Base-by-base conservation (phyloP, 768 basidiomycete species). In the Naematelia aurantialba region DNA sequence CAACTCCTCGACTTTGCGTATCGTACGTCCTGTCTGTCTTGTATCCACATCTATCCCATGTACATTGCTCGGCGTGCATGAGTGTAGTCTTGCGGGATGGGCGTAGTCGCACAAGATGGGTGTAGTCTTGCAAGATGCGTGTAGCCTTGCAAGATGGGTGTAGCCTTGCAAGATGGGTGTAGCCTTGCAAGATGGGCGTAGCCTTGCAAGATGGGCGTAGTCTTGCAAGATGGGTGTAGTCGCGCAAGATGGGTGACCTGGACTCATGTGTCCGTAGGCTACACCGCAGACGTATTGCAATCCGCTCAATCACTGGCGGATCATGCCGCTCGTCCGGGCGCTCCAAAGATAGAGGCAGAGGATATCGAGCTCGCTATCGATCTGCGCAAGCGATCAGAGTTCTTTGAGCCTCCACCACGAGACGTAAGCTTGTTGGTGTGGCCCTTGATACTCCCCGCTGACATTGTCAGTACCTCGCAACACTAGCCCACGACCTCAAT, bases 1-100 rank as follows among this genome's bases (percentile, higher is more conserved):
- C 78, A 79, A 66, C 65, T 81, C 25, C 66, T 79, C 51, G 79
- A 81, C 59, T 81, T 81, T 54, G 73, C 80, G 1, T 78, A 80
- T 61, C 78, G 80, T 80, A 19, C 53, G 78, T 45, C 31, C 30
- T 44, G 49, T 46, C 52, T 13, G 27, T 30, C 29, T 26, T 46
- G 11, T 39, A n/a, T 3, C 30, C 24, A 4, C 29, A 5, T 45
- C 24, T 17, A 24, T 55, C 21, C 22, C 12, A 4, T 25, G 21
- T n/a, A n/a, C n/a, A n/a, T n/a, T n/a, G n/a, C n/a, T n/a, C n/a
- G n/a, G n/a, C n/a, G n/a, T n/a, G n/a, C n/a, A n/a, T 17, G 19
- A 34, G 1, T 47, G 5, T 42, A 11, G 11, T 26, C n/a, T 17
- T 22, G 21, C 31, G 14, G 27, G 27, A 11, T 2, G 13, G 24